Base-by-base conservation (phyloP, 306 rosid species). In the Chamaecrista fasciculata region DNA sequence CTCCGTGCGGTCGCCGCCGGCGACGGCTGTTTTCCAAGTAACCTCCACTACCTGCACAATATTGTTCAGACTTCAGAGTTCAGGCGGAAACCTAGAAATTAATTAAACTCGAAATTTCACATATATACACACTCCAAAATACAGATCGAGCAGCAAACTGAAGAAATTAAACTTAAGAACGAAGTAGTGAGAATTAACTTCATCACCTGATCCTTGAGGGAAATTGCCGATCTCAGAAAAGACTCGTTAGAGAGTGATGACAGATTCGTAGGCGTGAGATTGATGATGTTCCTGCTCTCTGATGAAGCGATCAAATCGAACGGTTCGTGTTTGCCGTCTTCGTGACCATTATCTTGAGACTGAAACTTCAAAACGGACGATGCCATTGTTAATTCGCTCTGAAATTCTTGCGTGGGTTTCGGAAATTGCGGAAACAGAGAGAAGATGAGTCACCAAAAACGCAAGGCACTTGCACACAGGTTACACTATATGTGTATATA, bases 201-300 rank as follows among this genome's bases (percentile, higher is more conserved):
- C 8, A 58, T 10, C 60, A 82, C 97, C 89, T 86, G 86, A 26
- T 89, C 91, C 77, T 92, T 89, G 49, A 92, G 91, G 43, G 96
- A 79, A 49, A 83, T 51, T 1, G 96, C 98, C 0, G 89, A 92
- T 28, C 66, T 71, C 18, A 86, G 83, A 46, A 89, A 73, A 8
- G 81, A 67, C 42, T 86, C 81, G 28, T 1, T 31, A 2, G 90
- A 78, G 48, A 89, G 75, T 18, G 84, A 63, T 18, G 84, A 63
- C 57, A 81, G 62, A 26, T 64, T 77, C 0, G 50, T 28, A 29
- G 71, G 62, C 50, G 81, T 62, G 4, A 67, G 87, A 81, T 79
- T 70, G 21, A 75, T 48, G 36, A n/a, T n/a, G 9, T 74, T 16
- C 57, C 70, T n/a, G n/a, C n/a, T n/a, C n/a, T n/a, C n/a, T n/a